Conservation (phyloP, 1,284 basidiomycete species). For the Cutaneotrichosporon spelunceum region DNA sequence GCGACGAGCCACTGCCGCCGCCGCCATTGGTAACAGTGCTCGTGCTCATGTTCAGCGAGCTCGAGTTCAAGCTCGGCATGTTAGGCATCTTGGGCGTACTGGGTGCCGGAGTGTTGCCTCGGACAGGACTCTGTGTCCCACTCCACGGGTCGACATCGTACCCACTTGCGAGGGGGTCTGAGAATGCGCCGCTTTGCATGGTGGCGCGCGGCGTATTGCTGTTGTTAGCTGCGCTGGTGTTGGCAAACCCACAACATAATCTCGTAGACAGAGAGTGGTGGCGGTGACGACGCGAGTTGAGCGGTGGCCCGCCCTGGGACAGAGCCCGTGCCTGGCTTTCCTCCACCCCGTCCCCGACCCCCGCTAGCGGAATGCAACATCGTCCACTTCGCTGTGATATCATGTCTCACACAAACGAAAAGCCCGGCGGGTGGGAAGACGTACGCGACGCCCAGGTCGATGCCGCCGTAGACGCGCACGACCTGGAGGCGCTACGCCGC, state of each 20-base stretch:
- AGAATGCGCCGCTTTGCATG: constrained; percentile 17
- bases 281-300: constrained; percentile 8
- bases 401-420: not conserved
- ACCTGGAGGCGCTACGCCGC: constrained; percentile 33
- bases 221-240: not conserved
- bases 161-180: constrained; percentile 39
- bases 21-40: not conserved
- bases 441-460: constrained; percentile 33
- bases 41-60: not conserved
- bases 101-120: constrained; percentile 25
- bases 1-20: not conserved
- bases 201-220: constrained; percentile 40
- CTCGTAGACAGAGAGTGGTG: not conserved
- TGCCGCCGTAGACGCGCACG: constrained; percentile 34
- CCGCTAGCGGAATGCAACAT: not conserved
- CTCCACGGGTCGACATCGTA: constrained; percentile 81
- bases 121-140: constrained; percentile 64
- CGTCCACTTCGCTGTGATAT: not conserved
- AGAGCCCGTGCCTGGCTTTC: not conserved
- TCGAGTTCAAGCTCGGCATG: not conserved
- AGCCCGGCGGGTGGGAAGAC: constrained; percentile 27
- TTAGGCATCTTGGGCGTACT: not conserved
- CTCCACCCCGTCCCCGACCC: not conserved
- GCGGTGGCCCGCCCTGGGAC: not conserved
- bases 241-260: constrained; percentile 36